Conservation (phyloP, 2,329 filamentous ascomycete species). For the Taxawa tesnikishii region DNA sequence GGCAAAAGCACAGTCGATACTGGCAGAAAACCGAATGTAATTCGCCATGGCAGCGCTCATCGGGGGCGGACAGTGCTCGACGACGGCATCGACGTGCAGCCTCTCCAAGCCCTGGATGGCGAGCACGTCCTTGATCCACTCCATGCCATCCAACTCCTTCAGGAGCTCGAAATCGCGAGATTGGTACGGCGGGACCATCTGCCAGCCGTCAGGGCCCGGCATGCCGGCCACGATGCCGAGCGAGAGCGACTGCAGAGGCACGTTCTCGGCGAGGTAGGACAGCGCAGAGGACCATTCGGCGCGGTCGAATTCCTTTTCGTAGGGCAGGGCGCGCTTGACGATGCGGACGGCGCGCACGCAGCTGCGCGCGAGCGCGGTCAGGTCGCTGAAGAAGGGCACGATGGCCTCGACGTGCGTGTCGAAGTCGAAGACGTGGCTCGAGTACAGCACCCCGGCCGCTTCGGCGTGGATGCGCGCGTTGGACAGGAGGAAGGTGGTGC, state of each 20-base stretch:
- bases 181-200: slow-evolving; percentile 33
- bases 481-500: slow-evolving; percentile 13
- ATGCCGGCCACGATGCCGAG: slow-evolving; percentile 45
- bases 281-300: slow-evolving; percentile 45
- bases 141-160: slow-evolving; percentile 33
- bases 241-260: slow-evolving; percentile 30
- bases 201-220: slow-evolving; percentile 34
- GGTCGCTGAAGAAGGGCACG: slow-evolving; percentile 46
- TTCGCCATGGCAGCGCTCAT: slow-evolving; percentile 42
- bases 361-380: slow-evolving; percentile 35
- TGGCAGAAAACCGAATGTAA: slow-evolving; percentile 48
- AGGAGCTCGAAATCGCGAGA: slow-evolving; percentile 31
- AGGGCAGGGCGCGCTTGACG: slow-evolving; percentile 43
- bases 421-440: slow-evolving; percentile 46
- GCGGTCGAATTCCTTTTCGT: slow-evolving; percentile 42
- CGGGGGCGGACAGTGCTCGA: slow-evolving; percentile 42
- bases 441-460: slow-evolving; percentile 44
- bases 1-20: slow-evolving; percentile 43
- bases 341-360: slow-evolving; percentile 40
- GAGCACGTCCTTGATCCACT: slow-evolving; percentile 47
- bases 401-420: slow-evolving; percentile 47
- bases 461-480: slow-evolving; percentile 40
- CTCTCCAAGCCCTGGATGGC: slow-evolving; percentile 36
- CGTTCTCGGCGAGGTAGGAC: slow-evolving; percentile 29
- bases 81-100: slow-evolving; percentile 40